These are phyloP conservation scores for Acanthamoeba castellanii DNA, from an alignment of 208 protist genomes.

Conservation along the genomic window DNA sequence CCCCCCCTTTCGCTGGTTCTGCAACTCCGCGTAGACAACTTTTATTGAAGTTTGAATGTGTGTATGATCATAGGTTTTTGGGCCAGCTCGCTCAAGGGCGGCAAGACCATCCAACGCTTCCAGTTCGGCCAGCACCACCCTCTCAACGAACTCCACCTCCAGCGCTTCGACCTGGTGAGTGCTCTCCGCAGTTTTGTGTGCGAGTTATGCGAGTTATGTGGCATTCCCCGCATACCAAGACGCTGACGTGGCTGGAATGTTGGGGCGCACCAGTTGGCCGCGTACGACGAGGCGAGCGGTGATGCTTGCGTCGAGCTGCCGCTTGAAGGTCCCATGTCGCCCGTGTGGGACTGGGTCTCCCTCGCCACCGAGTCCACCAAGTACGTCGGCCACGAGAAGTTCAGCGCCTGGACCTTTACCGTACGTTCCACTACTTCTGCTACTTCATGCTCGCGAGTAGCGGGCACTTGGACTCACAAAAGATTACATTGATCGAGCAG, in stretches of 20 bases:
- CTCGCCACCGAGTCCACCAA: neutral
- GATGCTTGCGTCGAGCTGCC: neutral
- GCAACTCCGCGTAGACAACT: neutral
- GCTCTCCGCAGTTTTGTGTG: neutral
- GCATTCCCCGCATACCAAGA: neutral
- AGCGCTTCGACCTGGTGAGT: neutral
- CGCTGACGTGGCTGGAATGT: neutral
- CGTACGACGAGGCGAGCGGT: neutral
- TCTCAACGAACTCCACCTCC: neutral
- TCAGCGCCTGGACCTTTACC: neutral
- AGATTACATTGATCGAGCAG: neutral
- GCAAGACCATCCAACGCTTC: neutral
- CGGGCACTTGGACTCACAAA: neutral
- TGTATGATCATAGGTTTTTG: neutral
- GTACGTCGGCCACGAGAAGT: neutral
- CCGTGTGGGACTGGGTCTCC: neutral
- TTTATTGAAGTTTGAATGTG: neutral
- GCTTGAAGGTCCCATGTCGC: neutral
- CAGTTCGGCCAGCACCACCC: conserved; percentile 1
- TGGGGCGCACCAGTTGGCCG: neutral
- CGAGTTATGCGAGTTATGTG: too few relatives aligned
- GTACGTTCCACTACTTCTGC: neutral
- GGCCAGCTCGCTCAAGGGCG: neutral
- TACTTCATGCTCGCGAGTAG: neutral
- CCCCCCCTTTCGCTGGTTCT: neutral